A percentile compares a stretch with the other conserved stretches of the same genome.
Evolutionary conservation across 192 early-diverging fungal genomes (phyloP).

Genomic region (Backusella circina): DNA sequence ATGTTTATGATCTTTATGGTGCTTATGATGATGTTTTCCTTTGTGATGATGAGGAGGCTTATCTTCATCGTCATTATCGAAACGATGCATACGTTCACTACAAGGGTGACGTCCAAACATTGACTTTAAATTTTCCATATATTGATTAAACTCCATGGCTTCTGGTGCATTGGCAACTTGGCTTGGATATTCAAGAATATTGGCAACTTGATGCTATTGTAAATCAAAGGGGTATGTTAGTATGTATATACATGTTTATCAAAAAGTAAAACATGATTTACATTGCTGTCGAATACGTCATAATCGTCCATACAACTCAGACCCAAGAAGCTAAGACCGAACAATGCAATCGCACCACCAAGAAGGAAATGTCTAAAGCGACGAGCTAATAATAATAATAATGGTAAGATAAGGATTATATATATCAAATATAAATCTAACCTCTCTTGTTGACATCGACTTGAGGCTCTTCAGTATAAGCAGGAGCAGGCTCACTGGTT

Average conservation of each 20-base stretch:
- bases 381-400: background rate
- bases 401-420: background rate
- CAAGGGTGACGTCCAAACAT: background rate
- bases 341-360: constrained; percentile 6
- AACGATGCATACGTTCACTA: background rate
- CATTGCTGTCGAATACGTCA: background rate
- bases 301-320: background rate
- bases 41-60: background rate
- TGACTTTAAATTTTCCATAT: background rate
- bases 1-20: background rate
- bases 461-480: background rate
- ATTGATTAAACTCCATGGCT: background rate
- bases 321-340: background rate
- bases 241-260: background rate
- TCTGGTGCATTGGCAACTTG: background rate
- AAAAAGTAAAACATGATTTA: background rate
- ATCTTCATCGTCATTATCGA: background rate
- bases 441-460: background rate
- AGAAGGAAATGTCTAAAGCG: background rate
- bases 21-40: background rate
- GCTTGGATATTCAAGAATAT: background rate
- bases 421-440: background rate
- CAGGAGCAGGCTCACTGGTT: background rate
- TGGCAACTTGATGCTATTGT: background rate
- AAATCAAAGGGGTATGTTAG: background rate